These are phyloP conservation scores for Jamesozyma hellenica DNA, from an alignment of 805 yeast species.

Conservation along the genomic window DNA sequence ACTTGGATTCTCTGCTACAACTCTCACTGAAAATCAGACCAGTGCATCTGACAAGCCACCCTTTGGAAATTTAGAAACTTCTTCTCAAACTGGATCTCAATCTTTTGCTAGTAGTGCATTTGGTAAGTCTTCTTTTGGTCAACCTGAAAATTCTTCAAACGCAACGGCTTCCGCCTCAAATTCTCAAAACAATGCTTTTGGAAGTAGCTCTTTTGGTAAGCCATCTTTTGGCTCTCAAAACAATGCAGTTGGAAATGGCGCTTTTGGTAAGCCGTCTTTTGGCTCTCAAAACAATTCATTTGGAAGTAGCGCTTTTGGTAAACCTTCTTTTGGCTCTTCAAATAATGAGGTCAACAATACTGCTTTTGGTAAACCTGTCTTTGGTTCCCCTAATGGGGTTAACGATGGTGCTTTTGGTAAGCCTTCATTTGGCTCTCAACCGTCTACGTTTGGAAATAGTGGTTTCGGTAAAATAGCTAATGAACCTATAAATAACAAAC, in stretches of 20 bases:
- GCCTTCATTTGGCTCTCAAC: conserved; percentile 11
- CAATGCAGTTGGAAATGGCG: background rate
- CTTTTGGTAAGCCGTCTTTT: conserved; percentile 10
- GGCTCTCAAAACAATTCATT: conserved; percentile 4
- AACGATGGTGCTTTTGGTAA: conserved; percentile 3
- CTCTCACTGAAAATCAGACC: background rate
- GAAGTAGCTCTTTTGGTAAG: conserved; percentile 1
- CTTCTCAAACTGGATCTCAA: background rate
- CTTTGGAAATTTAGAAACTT: background rate
- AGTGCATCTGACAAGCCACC: conserved; percentile 7
- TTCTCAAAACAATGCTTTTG: background rate
- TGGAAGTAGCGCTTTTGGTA: conserved; percentile 2
- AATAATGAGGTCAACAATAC: background rate
- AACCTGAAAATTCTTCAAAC: conserved; percentile 10
- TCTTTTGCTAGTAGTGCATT: background rate
- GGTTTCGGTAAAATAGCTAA: conserved; percentile 1
- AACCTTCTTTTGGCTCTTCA: conserved; percentile 12
- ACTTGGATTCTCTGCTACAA: conserved; percentile 7
- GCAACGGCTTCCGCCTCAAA: background rate
- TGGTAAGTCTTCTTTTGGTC: conserved; percentile 17
- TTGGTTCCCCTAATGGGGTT: background rate
- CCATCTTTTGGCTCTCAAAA: conserved; percentile 6
- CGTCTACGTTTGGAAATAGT: background rate
- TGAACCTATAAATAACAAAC: background rate
- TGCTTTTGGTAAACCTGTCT: conserved; percentile 1